Evolutionary conservation across 352 stramenopile species (phyloP).

Genomic region (Pythium sukuiense): DNA sequence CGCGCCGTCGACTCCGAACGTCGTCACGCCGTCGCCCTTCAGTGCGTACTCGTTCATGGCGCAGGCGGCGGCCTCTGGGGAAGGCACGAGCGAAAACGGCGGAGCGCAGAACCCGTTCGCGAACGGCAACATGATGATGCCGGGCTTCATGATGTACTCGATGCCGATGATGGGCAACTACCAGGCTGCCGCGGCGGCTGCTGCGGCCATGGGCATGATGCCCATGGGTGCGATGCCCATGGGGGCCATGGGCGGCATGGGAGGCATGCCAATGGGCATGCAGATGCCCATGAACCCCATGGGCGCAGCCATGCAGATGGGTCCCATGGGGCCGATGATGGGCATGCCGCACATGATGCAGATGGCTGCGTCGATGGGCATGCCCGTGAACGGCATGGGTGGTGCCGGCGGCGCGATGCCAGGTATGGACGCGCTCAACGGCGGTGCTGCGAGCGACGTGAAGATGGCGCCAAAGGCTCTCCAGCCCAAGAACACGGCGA

Average conservation of each 20-base stretch:
- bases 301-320: conserved; percentile 24
- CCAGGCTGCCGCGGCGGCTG: conserved; percentile 21
- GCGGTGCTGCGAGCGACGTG: conserved; percentile 30
- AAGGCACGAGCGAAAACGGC: conserved; percentile 14
- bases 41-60: conserved; percentile 28
- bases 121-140: conserved; percentile 67
- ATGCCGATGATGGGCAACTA: conserved; percentile 78
- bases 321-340: conserved; percentile 23
- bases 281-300: conserved; percentile 25
- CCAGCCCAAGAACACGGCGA: conserved; percentile 48
- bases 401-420: neutral
- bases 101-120: conserved; percentile 13
- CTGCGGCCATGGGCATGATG: conserved; percentile 42
- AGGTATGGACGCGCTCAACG: conserved; percentile 8
- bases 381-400: conserved; percentile 28
- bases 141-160: conserved; percentile 83
- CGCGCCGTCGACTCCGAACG: conserved; percentile 14
- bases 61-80: conserved; percentile 8
- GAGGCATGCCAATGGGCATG: conserved; percentile 23
- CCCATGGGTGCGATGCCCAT: conserved; percentile 45
- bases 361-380: conserved; percentile 35
- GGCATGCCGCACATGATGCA: conserved; percentile 23
- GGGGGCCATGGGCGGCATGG: conserved; percentile 37
- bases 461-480: conserved; percentile 29
- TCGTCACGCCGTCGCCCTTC: conserved; percentile 27